Base-by-base conservation (phyloP, 1,139 yeast species). In the Hyphopichia buzzinii region DNA sequence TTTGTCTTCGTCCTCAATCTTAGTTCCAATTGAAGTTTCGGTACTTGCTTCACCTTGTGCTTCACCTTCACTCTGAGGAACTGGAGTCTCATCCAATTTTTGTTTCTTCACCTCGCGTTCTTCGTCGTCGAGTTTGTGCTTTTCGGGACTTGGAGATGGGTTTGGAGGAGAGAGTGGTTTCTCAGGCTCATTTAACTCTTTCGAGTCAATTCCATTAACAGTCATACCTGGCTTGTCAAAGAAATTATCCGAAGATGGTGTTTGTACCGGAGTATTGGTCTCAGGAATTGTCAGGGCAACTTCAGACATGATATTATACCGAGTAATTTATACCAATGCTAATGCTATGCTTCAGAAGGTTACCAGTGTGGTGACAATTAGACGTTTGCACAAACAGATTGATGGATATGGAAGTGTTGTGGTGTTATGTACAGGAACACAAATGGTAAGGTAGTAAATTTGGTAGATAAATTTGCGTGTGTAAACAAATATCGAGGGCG, bases 91-190 rank as follows among this genome's bases (percentile, higher is more conserved):
- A 8, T 55, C 62, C 7, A 42, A 26, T 42, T 55, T 60, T 15
- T 45, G 46, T 37, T 49, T 50, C 44, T 62, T 60, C 11, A 46
- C 31, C 2, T 46, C 57, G 5, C 43, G 36, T n/a, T 43, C 50
- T 8, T 54, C 59, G 11, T 59, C 54, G 4, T 57, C 68, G 38
- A 62, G 47, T 42, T 50, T 55, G 40, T 62, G 65, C 46, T 66
- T 65, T 38, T 63, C 70, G 0, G 74, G 74, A 32, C 67, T 58
- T 7, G 74, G 75, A 4, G 72, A 62, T 3, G 74, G 74, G 38
- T 66, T 64, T 4, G 75, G 75, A 3, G 75, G 74, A 30, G 72
- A 66, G 33, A 69, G 64, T 4, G 74, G 75, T 43, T 64, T 63
- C 37, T 62, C 65, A 0, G 63, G 59, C 32, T 55, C 42, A 28